These are phyloP conservation scores for Suaeda aralocaspica DNA, from an alignment of 148 eudicot species.

Conservation along the genomic window DNA sequence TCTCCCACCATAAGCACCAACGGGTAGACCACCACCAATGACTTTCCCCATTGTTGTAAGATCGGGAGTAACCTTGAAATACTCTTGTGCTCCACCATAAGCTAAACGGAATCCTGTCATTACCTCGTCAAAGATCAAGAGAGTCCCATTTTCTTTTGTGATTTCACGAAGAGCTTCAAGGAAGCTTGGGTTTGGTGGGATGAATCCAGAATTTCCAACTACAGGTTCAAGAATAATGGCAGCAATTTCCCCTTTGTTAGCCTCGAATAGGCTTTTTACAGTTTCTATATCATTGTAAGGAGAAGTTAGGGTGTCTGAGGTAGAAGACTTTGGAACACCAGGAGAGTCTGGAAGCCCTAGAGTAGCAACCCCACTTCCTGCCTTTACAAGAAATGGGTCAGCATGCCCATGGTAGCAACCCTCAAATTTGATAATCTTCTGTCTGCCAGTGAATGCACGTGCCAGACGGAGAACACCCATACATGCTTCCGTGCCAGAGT, in stretches of 20 bases:
- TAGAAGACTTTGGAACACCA: conserved; percentile 84
- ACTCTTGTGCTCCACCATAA: conserved; percentile 95
- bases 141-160: conserved; percentile 66
- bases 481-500: conserved; percentile 98
- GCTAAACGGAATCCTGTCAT: conserved; percentile 94
- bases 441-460: conserved; percentile 78
- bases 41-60: conserved; percentile 87
- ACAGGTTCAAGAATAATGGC: conserved; percentile 90
- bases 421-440: conserved; percentile 86
- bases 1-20: conserved; percentile 96
- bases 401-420: conserved; percentile 99
- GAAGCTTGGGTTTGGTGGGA: conserved; percentile 70
- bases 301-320: conserved; percentile 63
- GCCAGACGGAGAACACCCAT: conserved; percentile 95
- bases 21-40: conserved; percentile 91
- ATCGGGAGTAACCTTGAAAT: conserved; percentile 82
- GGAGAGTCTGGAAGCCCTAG: conserved; percentile 96
- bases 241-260: conserved; percentile 79
- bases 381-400: conserved; percentile 91
- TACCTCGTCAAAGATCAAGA: conserved; percentile 86
- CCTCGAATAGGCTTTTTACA: conserved; percentile 49
- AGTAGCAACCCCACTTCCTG: conserved; percentile 96
- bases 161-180: conserved; percentile 54
- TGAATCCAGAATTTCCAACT: conserved; percentile 90
- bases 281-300: conserved; percentile 70